phyloP scores from a whole-genome alignment of 2,329 filamentous ascomycete genomes.

The Pseudocercospora crystallina region DNA sequence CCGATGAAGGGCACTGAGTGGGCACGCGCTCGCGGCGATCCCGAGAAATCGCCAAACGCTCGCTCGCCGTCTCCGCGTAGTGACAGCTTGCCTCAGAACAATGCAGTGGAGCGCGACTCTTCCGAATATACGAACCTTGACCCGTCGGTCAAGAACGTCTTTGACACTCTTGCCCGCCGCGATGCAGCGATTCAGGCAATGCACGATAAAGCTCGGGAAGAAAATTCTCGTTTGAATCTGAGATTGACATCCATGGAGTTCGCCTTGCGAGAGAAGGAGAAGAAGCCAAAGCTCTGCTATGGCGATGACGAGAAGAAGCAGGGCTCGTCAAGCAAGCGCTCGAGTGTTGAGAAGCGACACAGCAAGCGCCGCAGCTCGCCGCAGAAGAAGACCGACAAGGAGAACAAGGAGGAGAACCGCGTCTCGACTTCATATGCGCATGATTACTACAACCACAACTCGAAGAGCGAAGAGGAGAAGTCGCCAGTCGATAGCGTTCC shows the following conservation, averaged over 20 bases:
- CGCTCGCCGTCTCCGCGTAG: background rate
- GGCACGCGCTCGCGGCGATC: conserved; percentile 5
- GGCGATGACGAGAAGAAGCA: conserved; percentile 5
- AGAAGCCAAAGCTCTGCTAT: conserved; percentile 9
- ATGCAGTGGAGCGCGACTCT: conserved; percentile 2
- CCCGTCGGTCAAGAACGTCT: conserved; percentile 11
- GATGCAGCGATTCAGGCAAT: conserved; percentile 17
- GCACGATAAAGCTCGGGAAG: conserved; percentile 18
- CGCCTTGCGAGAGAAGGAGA: background rate
- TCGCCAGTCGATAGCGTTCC: conserved; percentile 10
- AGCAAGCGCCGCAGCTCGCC: background rate
- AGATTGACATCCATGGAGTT: conserved; percentile 21
- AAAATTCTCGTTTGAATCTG: conserved; percentile 20
- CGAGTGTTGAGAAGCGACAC: background rate
- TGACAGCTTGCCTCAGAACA: background rate
- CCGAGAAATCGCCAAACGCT: conserved; percentile 5
- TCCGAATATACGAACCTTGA: background rate
- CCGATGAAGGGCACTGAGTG: conserved; percentile 6
- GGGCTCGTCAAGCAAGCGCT: background rate
- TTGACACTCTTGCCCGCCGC: conserved; percentile 18
- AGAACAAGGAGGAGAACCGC: conserved; percentile 12
- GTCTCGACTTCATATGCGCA: conserved; percentile 23
- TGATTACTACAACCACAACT: conserved; percentile 23
- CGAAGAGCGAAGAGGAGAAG: background rate
- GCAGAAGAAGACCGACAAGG: background rate